Evolutionary conservation across 139 green algal species (phyloP).

Genomic region (Tetraselmis striata): DNA sequence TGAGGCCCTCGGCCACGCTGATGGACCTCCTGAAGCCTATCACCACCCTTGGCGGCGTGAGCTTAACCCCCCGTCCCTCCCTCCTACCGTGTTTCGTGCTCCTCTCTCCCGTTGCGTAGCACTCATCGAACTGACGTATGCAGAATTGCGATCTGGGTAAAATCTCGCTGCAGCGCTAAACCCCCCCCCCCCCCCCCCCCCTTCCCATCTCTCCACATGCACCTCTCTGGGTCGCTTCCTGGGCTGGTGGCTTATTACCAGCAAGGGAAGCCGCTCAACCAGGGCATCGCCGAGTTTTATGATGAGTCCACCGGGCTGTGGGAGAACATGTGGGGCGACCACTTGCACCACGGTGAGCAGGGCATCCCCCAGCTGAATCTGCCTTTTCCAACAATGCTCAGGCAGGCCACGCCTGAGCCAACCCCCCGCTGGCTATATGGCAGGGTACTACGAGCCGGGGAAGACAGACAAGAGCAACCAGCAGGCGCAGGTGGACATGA

Average conservation of each 20-base stretch:
- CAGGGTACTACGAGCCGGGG: background rate
- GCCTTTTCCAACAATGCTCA: background rate
- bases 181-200: too few relatives aligned
- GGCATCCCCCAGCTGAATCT: too few relatives aligned
- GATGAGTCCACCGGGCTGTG: conserved; percentile 84
- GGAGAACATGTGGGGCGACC: conserved; percentile 88
- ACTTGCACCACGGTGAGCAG: conserved; percentile 92
- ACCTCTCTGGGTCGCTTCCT: too few relatives aligned
- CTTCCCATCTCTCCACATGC: background rate
- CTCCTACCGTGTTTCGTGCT: background rate
- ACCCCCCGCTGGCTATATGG: too few relatives aligned
- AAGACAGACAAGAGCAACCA: conserved; percentile 51
- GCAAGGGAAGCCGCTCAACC: conserved; percentile 66
- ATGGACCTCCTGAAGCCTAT: background rate
- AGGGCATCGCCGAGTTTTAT: conserved; percentile 93
- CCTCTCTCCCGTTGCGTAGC: background rate
- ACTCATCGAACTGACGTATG: too few relatives aligned
- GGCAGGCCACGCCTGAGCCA: too few relatives aligned
- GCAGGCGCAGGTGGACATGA: conserved; percentile 92
- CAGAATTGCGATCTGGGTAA: too few relatives aligned
- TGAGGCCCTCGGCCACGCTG: background rate
- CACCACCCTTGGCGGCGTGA: background rate
- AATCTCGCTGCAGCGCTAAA: background rate
- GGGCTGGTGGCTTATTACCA: too few relatives aligned
- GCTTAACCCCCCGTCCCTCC: background rate